phyloP scores from a whole-genome alignment of 1,284 basidiomycete genomes.

The Austroboletus niveus region DNA sequence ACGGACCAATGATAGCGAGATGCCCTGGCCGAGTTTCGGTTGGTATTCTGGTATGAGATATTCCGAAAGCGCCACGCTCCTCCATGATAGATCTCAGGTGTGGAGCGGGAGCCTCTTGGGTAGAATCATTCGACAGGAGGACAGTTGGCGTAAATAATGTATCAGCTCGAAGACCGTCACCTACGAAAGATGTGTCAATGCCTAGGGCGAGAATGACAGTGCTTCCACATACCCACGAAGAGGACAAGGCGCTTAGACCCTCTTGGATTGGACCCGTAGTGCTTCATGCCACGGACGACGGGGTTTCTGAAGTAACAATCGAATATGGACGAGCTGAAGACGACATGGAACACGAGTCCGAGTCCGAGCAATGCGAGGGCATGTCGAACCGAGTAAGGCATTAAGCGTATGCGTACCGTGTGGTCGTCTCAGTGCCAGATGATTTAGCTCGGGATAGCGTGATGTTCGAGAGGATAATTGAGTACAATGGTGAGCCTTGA shows the following conservation, averaged over 20 bases:
- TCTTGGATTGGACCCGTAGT: constrained; percentile 43
- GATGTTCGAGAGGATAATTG: too few species aligned
- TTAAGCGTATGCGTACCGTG: too few species aligned
- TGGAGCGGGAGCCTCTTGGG: constrained; percentile 72
- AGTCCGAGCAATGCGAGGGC: constrained; percentile 47
- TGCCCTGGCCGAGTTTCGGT: constrained; percentile 89
- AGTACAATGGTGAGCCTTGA: not conserved
- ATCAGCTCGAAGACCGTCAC: constrained; percentile 83
- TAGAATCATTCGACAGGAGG: constrained; percentile 50
- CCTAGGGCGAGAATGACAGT: too few species aligned
- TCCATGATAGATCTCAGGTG: constrained; percentile 69
- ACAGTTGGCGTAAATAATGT: constrained; percentile 69
- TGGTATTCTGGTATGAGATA: constrained; percentile 86
- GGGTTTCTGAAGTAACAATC: constrained; percentile 89
- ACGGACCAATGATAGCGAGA: constrained; percentile 79
- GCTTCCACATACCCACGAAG: constrained; percentile 61
- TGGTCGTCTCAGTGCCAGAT: too few species aligned
- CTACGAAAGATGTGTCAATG: constrained; percentile 36
- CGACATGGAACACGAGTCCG: constrained; percentile 73
- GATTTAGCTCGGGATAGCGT: too few species aligned
- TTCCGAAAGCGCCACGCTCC: constrained; percentile 72
- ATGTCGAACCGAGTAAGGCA: too few species aligned
- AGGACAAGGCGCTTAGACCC: constrained; percentile 77
- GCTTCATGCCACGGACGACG: constrained; percentile 72
- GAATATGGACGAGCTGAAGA: constrained; percentile 76